Evolutionary conservation across 2,329 filamentous ascomycete genomes (phyloP).

Genomic region (Colletotrichum falcatum): DNA sequence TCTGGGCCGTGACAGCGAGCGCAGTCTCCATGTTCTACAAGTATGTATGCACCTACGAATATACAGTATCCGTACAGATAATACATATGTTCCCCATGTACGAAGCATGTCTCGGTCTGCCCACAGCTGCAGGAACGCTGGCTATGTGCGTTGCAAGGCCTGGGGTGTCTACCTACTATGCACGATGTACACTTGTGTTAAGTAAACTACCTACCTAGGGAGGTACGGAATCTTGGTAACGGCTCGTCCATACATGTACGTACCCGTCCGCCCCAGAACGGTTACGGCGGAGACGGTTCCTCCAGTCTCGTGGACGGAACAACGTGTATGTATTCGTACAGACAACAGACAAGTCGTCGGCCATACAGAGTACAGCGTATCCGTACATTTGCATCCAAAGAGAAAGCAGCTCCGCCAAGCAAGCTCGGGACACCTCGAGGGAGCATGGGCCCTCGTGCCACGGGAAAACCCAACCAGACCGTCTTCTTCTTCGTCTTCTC

Average conservation of each 20-base stretch:
- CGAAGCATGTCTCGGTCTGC: constrained; percentile 13
- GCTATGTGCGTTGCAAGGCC: neutral
- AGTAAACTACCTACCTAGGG: too few species aligned
- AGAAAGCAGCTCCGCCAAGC: neutral
- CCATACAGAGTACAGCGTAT: too few species aligned
- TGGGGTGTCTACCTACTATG: too few species aligned
- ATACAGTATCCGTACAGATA: too few species aligned
- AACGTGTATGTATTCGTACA: neutral
- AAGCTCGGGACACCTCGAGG: neutral
- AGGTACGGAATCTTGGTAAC: neutral
- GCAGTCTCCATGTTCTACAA: too few species aligned
- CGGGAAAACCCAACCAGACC: neutral
- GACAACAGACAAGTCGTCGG: neutral
- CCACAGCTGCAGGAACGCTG: constrained; percentile 30
- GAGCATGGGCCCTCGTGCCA: constrained; percentile 11
- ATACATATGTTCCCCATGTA: neutral
- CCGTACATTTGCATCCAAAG: too few species aligned
- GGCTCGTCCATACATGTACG: neutral
- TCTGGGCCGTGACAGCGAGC: neutral
- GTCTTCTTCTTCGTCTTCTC: too few species aligned
- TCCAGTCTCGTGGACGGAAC: constrained; percentile 21
- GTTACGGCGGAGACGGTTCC: neutral
- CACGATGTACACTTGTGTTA: too few species aligned
- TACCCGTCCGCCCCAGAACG: neutral
- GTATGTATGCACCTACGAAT: too few species aligned